Percentiles rank a stretch among this genome's conserved stretches.
Conservation (phyloP, 192 early-diverging fungal genomes). For the Entomortierella lignicola region DNA sequence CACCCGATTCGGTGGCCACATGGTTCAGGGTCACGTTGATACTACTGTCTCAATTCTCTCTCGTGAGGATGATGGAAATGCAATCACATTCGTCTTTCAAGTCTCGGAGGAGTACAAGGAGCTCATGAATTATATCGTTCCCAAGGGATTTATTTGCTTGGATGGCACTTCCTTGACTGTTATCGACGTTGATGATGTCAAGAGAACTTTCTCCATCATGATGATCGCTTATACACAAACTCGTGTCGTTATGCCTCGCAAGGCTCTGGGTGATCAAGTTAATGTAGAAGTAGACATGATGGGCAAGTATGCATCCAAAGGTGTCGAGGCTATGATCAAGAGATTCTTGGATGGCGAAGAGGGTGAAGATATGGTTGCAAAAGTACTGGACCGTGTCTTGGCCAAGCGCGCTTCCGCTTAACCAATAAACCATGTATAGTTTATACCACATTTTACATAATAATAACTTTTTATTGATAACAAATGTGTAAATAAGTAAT, state of each 20-base stretch:
- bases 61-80: conserved; percentile 88
- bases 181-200: conserved; percentile 81
- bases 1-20: conserved; percentile 95
- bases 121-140: conserved; percentile 86
- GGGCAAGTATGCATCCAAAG: conserved; percentile 87
- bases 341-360: conserved; percentile 59
- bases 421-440: not conserved
- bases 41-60: conserved; percentile 80
- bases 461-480: not conserved
- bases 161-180: conserved; percentile 98
- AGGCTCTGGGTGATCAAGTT: conserved; percentile 78
- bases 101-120: conserved; percentile 56
- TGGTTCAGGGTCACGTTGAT: conserved; percentile 96
- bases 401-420: conserved; percentile 42
- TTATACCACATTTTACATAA: not conserved
- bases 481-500: too few relatives aligned
- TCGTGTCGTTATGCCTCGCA: conserved; percentile 82
- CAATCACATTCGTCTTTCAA: conserved; percentile 78
- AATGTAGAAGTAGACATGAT: conserved; percentile 99
- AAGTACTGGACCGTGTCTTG: conserved; percentile 40
- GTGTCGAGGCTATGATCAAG: conserved; percentile 82
- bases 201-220: conserved; percentile 91
- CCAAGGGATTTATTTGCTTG: conserved; percentile 94
- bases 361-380: conserved; percentile 43
- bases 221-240: conserved; percentile 94